Evolutionary conservation across 2,329 filamentous ascomycete genomes (phyloP).

Genomic region (Coniochaeta sp.): DNA sequence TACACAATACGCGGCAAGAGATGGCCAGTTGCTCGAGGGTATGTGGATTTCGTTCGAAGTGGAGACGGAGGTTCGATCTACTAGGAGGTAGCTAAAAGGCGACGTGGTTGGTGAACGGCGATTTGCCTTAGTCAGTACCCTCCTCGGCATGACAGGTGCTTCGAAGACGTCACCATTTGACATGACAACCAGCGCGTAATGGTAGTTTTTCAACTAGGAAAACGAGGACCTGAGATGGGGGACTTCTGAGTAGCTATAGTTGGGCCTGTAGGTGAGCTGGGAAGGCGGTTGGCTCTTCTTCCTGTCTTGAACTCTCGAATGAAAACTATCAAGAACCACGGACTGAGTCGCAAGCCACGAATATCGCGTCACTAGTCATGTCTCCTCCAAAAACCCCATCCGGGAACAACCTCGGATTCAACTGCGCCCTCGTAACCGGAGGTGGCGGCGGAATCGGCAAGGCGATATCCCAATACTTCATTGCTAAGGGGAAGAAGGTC

Average conservation of each 20-base stretch:
- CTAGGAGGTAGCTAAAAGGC: too few species aligned
- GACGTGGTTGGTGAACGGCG: too few species aligned
- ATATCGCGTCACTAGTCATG: constrained; percentile 3
- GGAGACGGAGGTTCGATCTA: too few species aligned
- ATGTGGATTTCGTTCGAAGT: too few species aligned
- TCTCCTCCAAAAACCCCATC: not conserved
- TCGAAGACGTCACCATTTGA: not conserved
- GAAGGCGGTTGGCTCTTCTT: too few species aligned
- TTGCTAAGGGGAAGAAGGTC: constrained; percentile 38
- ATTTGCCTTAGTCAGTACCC: not conserved
- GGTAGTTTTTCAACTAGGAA: not conserved
- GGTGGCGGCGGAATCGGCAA: constrained; percentile 45
- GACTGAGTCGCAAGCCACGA: too few species aligned
- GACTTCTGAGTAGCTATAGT: not conserved
- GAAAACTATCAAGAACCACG: too few species aligned
- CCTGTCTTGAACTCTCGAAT: too few species aligned
- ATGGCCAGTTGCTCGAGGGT: too few species aligned
- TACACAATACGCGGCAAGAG: too few species aligned
- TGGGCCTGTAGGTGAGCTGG: too few species aligned
- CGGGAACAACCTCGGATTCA: constrained; percentile 22
- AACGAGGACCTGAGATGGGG: not conserved
- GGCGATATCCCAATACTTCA: constrained; percentile 37
- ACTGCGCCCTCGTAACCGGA: constrained; percentile 40
- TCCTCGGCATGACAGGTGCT: not conserved
- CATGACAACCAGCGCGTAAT: not conserved